Evolutionary conservation across 805 yeast genomes (phyloP).

Genomic region (Teunomyces pallodes): DNA sequence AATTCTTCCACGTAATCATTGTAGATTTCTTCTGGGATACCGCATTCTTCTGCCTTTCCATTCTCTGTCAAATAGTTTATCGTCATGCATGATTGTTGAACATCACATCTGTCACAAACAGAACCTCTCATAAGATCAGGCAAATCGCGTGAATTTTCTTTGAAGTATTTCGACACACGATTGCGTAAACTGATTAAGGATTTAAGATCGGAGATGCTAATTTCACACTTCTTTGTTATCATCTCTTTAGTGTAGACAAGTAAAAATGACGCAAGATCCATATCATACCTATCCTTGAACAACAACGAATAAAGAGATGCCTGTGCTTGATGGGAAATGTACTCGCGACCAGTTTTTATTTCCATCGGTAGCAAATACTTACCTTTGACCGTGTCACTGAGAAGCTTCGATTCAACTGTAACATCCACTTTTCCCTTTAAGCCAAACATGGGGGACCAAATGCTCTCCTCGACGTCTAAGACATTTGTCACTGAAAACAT

Average conservation of each 20-base stretch:
- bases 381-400: constrained; percentile 23
- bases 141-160: constrained; percentile 46
- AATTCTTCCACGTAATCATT: constrained; percentile 52
- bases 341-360: constrained; percentile 77
- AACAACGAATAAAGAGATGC: constrained; percentile 77
- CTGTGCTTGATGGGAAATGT: constrained; percentile 78
- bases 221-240: constrained; percentile 53
- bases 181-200: constrained; percentile 73
- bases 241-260: constrained; percentile 70
- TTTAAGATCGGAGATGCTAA: constrained; percentile 55
- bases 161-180: constrained; percentile 56
- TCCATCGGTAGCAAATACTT: constrained; percentile 75
- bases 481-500: constrained; percentile 49
- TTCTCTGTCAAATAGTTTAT: constrained; percentile 56
- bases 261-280: constrained; percentile 61
- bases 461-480: constrained; percentile 83
- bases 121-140: constrained; percentile 56
- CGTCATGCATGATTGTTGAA: constrained; percentile 61
- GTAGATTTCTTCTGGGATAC: constrained; percentile 48
- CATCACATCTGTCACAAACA: constrained; percentile 60
- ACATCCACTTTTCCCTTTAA: constrained; percentile 88
- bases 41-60: constrained; percentile 55
- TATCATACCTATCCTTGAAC: constrained; percentile 74
- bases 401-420: constrained; percentile 58
- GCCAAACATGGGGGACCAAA: constrained; percentile 91